Conservation (phyloP, 257 asterid genomes). For the Nicotiana sylvestris region DNA sequence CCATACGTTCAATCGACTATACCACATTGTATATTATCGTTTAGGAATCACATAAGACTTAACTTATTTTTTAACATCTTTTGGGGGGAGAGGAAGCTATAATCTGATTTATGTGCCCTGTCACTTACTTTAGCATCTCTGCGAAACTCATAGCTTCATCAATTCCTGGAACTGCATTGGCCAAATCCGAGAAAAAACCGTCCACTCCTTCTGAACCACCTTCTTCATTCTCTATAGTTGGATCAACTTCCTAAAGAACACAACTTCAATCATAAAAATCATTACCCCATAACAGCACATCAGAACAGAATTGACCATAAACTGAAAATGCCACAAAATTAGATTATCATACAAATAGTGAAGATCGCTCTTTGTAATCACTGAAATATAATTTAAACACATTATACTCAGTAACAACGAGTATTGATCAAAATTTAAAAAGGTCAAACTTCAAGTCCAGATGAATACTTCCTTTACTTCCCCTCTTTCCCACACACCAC, state of each 20-base stretch:
- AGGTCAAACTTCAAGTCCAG: not conserved
- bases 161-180: slow-evolving; percentile 93
- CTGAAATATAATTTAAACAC: not conserved
- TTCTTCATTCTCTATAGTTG: slow-evolving; percentile 77
- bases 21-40: too few relatives aligned
- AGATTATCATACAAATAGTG: too few relatives aligned
- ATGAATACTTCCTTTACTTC: not conserved
- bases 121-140: slow-evolving; percentile 82
- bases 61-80: not conserved
- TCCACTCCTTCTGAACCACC: slow-evolving; percentile 60
- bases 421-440: not conserved
- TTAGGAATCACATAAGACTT: too few relatives aligned
- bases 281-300: slow-evolving; percentile 8
- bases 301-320: not conserved
- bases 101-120: too few relatives aligned
- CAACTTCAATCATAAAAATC: slow-evolving; percentile 7
- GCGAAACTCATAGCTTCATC: slow-evolving; percentile 99
- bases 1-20: too few relatives aligned
- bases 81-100: not conserved
- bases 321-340: not conserved
- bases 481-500: not conserved
- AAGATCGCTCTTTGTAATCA: not conserved
- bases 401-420: not conserved
- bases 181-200: slow-evolving; percentile 82
- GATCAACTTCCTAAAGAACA: slow-evolving; percentile 82